These are phyloP conservation scores for Auricularia cornea DNA, from an alignment of 768 basidiomycete species.

Conservation along the genomic window DNA sequence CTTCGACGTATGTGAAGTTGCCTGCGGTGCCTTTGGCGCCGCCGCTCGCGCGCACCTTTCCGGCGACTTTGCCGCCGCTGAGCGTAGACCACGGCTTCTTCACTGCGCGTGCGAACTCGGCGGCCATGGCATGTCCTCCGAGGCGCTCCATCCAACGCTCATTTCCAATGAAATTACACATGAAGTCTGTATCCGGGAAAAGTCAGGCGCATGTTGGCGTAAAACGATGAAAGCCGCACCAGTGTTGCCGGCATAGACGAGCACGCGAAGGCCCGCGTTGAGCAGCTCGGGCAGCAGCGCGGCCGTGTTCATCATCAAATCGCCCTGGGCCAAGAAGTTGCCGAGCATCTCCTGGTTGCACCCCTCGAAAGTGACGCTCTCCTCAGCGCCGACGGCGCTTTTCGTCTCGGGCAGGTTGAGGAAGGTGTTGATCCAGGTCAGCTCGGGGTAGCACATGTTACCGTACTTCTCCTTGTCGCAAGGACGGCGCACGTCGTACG, in stretches of 20 bases:
- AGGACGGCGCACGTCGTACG: constrained; percentile 74
- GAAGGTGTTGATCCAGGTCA: constrained; percentile 83
- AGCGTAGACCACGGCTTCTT: constrained; percentile 49
- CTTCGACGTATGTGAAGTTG: constrained; percentile 74
- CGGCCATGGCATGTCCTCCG: constrained; percentile 41
- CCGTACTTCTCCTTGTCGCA: constrained; percentile 71
- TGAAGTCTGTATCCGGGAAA: constrained; percentile 50
- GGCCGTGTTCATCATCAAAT: constrained; percentile 78
- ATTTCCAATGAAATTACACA: constrained; percentile 77
- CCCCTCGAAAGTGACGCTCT: constrained; percentile 43
- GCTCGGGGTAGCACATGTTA: constrained; percentile 66
- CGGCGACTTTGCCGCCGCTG: constrained; percentile 46
- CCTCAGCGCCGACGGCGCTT: constrained; percentile 66
- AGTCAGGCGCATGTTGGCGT: no score
- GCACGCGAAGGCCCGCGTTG: constrained; percentile 69
- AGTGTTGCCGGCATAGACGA: constrained; percentile 87
- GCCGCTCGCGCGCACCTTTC: constrained; percentile 63
- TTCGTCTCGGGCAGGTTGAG: constrained; percentile 75
- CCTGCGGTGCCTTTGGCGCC: constrained; percentile 50
- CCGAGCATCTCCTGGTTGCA: constrained; percentile 61
- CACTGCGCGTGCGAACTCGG: constrained; percentile 46
- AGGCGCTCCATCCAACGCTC: constrained; percentile 53
- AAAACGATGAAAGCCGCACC: no score
- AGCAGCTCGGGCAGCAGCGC: constrained; percentile 71
- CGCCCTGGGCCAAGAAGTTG: constrained; percentile 74